Conservation (phyloP, 2,329 filamentous ascomycete species). For the Penicillium sp. region DNA sequence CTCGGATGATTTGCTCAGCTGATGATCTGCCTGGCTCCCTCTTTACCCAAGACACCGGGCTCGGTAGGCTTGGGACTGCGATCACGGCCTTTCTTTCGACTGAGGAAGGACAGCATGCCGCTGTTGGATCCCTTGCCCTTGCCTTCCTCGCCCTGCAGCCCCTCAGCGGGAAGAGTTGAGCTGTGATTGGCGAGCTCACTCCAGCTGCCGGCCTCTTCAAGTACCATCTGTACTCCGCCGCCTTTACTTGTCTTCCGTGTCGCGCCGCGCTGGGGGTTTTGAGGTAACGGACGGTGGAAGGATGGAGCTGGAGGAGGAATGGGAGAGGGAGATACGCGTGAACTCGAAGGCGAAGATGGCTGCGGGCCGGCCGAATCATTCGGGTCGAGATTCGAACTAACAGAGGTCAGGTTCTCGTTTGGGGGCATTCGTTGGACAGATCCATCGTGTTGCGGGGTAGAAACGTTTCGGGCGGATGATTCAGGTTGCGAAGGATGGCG, state of each 20-base stretch:
- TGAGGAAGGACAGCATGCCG: constrained; percentile 87
- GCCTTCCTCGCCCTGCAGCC: constrained; percentile 41
- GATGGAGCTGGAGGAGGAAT: constrained; percentile 32
- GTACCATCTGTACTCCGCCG: constrained; percentile 84
- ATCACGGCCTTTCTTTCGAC: constrained; percentile 82
- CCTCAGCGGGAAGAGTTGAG: constrained; percentile 68
- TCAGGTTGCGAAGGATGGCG: constrained; percentile 39
- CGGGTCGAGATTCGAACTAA: constrained; percentile 30
- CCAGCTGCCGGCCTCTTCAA: constrained; percentile 88
- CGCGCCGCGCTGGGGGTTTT: constrained; percentile 52
- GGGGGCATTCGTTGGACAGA: constrained; percentile 28
- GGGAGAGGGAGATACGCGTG: constrained; percentile 24
- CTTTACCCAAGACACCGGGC: constrained; percentile 88
- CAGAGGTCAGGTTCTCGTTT: constrained; percentile 26
- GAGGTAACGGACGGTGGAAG: constrained; percentile 40
- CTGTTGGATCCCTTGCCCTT: constrained; percentile 54
- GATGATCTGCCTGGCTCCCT: constrained; percentile 82
- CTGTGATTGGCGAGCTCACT: constrained; percentile 84
- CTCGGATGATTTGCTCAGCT: constrained; percentile 46
- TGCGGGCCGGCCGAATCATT: constrained; percentile 22
- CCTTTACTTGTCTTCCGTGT: constrained; percentile 72
- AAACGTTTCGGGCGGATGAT: constrained; percentile 28
- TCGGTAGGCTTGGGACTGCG: constrained; percentile 94
- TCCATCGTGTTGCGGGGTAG: constrained; percentile 31
- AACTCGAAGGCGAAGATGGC: constrained; percentile 26